phyloP scores from a whole-genome alignment of 352 stramenopile genomes.

The Phytophthora pluvialis region DNA sequence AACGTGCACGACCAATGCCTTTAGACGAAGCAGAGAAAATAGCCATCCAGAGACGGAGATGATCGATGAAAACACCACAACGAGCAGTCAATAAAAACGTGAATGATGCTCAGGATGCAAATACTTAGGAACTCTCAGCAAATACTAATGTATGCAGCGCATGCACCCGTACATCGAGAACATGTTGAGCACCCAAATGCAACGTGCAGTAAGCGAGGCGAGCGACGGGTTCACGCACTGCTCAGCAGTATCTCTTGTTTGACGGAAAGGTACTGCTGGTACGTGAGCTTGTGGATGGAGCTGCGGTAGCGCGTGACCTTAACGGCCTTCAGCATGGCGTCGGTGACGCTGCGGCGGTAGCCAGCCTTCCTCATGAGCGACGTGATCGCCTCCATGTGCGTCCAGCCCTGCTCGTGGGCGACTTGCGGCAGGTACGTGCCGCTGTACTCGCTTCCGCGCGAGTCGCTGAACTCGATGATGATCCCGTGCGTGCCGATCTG shows the following conservation, averaged over 20 bases:
- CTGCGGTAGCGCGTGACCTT: slow-evolving; percentile 84
- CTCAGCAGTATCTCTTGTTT: slow-evolving; percentile 53
- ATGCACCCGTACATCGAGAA: background rate
- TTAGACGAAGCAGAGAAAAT: slow-evolving; percentile 31
- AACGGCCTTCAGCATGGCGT: slow-evolving; percentile 61
- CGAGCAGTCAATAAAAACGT: slow-evolving; percentile 35
- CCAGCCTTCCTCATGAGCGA: slow-evolving; percentile 85
- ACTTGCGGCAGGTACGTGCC: slow-evolving; percentile 85
- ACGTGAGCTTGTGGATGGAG: slow-evolving; percentile 85
- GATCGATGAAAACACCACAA: slow-evolving; percentile 12
- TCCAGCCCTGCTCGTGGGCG: slow-evolving; percentile 77
- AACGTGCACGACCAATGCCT: slow-evolving; percentile 13
- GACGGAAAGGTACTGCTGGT: slow-evolving; percentile 77
- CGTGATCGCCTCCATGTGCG: slow-evolving; percentile 71
- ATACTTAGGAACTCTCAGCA: background rate
- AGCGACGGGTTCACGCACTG: slow-evolving; percentile 22
- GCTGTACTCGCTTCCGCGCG: slow-evolving; percentile 55
- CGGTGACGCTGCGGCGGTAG: slow-evolving; percentile 63
- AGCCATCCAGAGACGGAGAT: slow-evolving; percentile 1
- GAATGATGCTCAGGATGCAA: slow-evolving; percentile 28
- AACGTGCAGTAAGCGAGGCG: slow-evolving; percentile 25
- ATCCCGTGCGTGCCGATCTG: slow-evolving; percentile 80
- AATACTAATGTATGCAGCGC: slow-evolving; percentile 1
- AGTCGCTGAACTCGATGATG: slow-evolving; percentile 81
- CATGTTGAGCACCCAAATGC: background rate